Evolutionary conservation across 1,139 yeast species (phyloP), one percentile per base, ranked within the genome.

Genomic region (Taphrina wiesneri): DNA sequence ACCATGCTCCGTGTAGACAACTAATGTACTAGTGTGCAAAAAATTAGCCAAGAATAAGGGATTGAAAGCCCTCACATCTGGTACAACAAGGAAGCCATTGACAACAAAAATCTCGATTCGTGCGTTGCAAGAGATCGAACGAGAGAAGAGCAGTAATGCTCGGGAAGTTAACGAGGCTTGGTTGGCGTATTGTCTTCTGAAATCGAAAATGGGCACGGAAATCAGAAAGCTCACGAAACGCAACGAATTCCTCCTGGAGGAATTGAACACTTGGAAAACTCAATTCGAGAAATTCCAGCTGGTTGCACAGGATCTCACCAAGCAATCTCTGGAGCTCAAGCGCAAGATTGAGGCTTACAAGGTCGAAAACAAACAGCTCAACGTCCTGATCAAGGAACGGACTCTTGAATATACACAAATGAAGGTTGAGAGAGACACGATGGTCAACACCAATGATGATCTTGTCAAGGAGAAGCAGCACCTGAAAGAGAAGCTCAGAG

Each of bases 211-310:
- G 57, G 43, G 45, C 49, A 25, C 61, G 15, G 66, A 63, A 17
- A 36, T 56, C 21, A 26, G 23, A n/a, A 56, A 56, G 32, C 39
- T 63, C 21, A 56, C 66, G 5, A 56, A 63, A 52, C 49, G 66
- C 3, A 63, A 56, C 41, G 51, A 32, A 26, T 56, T 56, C 45
- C 53, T 63, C 6, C 54, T 56, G 1, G 63, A 36, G 6, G 66
- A 63, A 26, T 34, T 63, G 47, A 41, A 39, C 19, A 56, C 49
- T 19, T 47, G 62, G 66, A 56, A 47, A 52, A 11, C 34, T 6
- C 66, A 63, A n/a, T 63, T 63, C 19, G 66, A 63, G 41, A 63
- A 56, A 36, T 63, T 63, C 43, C 63, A 56, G 57, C 21, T 32
- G 1, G 30, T 63, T 21, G 66, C 66, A 3, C 57, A 56, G 23